These are phyloP conservation scores for Pichia sorboxylosa DNA, from an alignment of 1,139 yeast species.

Conservation along the genomic window DNA sequence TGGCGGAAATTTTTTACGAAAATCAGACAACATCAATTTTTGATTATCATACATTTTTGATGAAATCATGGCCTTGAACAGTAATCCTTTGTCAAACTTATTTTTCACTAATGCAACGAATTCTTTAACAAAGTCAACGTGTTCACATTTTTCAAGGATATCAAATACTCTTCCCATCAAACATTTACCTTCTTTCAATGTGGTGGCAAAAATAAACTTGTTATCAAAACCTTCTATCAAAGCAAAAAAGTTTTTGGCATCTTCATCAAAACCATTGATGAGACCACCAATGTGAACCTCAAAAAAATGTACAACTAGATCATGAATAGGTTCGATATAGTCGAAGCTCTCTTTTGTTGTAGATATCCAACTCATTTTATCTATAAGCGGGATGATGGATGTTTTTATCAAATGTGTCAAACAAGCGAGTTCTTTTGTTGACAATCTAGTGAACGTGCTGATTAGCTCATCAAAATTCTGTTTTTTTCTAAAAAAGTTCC, in stretches of 20 bases:
- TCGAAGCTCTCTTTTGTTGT: conserved; percentile 2
- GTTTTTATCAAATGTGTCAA: background rate
- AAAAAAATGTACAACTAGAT: conserved; percentile 2
- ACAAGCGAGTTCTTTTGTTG: background rate
- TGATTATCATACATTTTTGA: conserved; percentile 6
- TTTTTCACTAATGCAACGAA: conserved; percentile 4
- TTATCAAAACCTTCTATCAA: conserved; percentile 5
- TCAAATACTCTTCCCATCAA: conserved; percentile 1
- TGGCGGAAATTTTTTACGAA: too few species aligned
- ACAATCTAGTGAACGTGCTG: background rate
- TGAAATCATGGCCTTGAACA: conserved; percentile 5
- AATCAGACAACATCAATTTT: background rate
- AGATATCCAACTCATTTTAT: conserved; percentile 1
- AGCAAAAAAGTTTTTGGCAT: background rate
- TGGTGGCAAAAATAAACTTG: conserved; percentile 3
- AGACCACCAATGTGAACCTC: background rate
- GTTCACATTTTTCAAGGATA: background rate
- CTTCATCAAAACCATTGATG: background rate
- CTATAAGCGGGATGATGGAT: conserved; percentile 3
- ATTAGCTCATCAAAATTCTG: conserved; percentile 2
- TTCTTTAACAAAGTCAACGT: conserved; percentile 3
- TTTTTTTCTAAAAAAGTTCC: conserved; percentile 4
- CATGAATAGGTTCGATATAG: background rate
- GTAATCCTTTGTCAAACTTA: conserved; percentile 3
- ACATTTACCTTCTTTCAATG: background rate